Percentiles rank a stretch among this genome's conserved stretches.
These are phyloP conservation scores for Musa acuminata DNA, from an alignment of 176 grass and related monocot species.

Conservation along the genomic window DNA sequence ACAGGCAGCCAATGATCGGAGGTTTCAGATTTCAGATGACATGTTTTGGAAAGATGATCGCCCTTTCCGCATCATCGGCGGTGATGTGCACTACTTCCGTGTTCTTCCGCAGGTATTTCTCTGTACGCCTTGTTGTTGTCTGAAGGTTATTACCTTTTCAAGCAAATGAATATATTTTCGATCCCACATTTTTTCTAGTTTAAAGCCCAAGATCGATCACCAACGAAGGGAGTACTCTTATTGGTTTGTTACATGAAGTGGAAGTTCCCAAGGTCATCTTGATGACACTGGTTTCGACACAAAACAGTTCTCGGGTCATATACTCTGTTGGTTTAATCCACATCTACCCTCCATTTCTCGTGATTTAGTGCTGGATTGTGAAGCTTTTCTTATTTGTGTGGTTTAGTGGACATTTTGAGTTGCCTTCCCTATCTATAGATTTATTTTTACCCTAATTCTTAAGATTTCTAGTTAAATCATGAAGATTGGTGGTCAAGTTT, in stretches of 20 bases:
- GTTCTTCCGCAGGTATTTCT: slow-evolving; percentile 68
- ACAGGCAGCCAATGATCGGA: slow-evolving; percentile 1
- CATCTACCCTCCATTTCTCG: slow-evolving; percentile 2
- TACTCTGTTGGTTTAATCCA: background rate
- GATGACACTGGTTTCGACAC: background rate
- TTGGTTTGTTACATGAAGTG: background rate
- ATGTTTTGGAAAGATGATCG: slow-evolving; percentile 63
- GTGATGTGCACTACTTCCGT: slow-evolving; percentile 89
- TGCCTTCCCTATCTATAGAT: too few species aligned
- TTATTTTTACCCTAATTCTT: too few species aligned
- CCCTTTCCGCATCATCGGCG: slow-evolving; percentile 78
- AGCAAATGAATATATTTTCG: background rate
- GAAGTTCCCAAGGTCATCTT: background rate
- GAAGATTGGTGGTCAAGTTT: too few species aligned
- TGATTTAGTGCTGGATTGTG: background rate
- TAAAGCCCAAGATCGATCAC: background rate
- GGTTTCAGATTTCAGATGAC: slow-evolving; percentile 76
- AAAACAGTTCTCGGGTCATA: background rate
- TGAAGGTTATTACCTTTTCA: background rate
- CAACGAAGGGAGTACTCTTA: background rate
- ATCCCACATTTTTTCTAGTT: background rate
- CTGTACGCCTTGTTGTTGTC: background rate
- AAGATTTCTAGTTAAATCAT: too few species aligned
- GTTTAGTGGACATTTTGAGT: background rate
- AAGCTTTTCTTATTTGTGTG: background rate